Evolutionary conservation across 345 rosid genomes (phyloP).

Genomic region (Punica granatum): DNA sequence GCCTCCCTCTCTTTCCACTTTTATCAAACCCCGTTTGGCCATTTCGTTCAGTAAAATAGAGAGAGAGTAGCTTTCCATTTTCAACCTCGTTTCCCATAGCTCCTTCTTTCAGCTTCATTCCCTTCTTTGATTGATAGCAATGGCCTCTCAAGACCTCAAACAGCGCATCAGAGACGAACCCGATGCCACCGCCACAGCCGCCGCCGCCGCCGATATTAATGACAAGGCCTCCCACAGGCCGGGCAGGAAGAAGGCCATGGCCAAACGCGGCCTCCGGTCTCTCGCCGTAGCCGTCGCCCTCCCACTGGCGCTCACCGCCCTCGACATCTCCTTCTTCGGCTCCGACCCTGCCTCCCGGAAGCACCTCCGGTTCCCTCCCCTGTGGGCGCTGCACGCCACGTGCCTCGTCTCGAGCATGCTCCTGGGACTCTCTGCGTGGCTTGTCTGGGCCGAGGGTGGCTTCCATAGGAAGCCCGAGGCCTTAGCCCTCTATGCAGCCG

Average conservation of each 20-base stretch:
- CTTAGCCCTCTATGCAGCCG: constrained; percentile 46
- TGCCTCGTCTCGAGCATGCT: constrained; percentile 41
- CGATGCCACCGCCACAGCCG: too few species aligned
- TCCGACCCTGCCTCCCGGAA: constrained; percentile 14
- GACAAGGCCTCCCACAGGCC: constrained; percentile 11
- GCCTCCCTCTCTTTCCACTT: constrained; percentile 13
- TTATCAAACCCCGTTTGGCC: not conserved
- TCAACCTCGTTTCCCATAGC: not conserved
- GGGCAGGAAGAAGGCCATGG: constrained; percentile 46
- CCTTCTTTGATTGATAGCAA: constrained; percentile 27
- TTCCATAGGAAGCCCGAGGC: constrained; percentile 55
- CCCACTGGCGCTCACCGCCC: constrained; percentile 52
- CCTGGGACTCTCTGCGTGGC: constrained; percentile 82
- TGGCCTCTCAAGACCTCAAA: constrained; percentile 22
- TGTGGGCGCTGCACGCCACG: constrained; percentile 51
- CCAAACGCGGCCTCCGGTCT: constrained; percentile 63
- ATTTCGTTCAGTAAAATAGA: too few species aligned
- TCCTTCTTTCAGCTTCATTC: not conserved
- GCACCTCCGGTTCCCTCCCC: constrained; percentile 55
- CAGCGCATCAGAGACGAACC: constrained; percentile 29
- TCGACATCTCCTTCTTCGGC: constrained; percentile 45
- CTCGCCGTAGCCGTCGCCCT: constrained; percentile 48
- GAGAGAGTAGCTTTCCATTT: not conserved
- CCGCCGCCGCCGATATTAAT: constrained; percentile 9
- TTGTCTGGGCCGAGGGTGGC: constrained; percentile 87